A percentile compares a stretch with the other conserved stretches of the same genome.
phyloP scores from a whole-genome alignment of 2,329 filamentous ascomycete genomes.

The Colletotrichum tofieldiae region DNA sequence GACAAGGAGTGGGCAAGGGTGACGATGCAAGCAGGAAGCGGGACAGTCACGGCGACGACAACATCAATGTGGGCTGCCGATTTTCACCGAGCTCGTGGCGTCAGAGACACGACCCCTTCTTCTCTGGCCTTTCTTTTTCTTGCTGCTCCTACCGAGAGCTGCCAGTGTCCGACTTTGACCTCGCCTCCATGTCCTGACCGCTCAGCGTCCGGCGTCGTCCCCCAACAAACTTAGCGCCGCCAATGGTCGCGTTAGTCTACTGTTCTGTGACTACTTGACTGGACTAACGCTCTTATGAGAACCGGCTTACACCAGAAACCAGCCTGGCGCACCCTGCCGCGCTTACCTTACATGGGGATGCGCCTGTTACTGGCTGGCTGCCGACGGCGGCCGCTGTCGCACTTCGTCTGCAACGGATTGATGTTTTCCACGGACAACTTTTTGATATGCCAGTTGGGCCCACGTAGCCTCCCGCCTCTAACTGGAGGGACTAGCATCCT shows the following conservation, averaged over 20 bases:
- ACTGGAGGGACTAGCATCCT: not conserved
- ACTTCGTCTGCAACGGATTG: constrained; percentile 20
- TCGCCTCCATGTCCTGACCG: constrained; percentile 14
- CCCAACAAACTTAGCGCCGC: constrained; percentile 14
- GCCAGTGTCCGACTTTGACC: not conserved
- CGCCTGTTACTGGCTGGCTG: constrained; percentile 18
- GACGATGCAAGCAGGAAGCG: constrained; percentile 19
- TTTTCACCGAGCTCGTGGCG: constrained; percentile 20
- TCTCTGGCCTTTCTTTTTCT: constrained; percentile 13
- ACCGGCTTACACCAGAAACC: constrained; percentile 27
- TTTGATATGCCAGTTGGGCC: not conserved
- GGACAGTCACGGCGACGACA: constrained; percentile 12
- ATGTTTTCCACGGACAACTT: constrained; percentile 16
- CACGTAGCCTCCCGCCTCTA: not conserved
- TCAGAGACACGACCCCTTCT: constrained; percentile 8
- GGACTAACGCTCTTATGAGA: constrained; percentile 16
- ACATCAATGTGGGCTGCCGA: constrained; percentile 17
- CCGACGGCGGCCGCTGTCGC: constrained; percentile 25
- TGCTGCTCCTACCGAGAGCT: constrained; percentile 6
- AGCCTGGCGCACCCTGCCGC: constrained; percentile 1
- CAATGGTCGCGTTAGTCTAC: constrained; percentile 10
- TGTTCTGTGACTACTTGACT: constrained; percentile 5
- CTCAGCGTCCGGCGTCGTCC: not conserved
- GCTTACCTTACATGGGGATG: constrained; percentile 18
- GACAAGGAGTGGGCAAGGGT: not conserved